phyloP scores from a whole-genome alignment of 2,329 filamentous ascomycete genomes.

The Aspergillus fijiensis region DNA sequence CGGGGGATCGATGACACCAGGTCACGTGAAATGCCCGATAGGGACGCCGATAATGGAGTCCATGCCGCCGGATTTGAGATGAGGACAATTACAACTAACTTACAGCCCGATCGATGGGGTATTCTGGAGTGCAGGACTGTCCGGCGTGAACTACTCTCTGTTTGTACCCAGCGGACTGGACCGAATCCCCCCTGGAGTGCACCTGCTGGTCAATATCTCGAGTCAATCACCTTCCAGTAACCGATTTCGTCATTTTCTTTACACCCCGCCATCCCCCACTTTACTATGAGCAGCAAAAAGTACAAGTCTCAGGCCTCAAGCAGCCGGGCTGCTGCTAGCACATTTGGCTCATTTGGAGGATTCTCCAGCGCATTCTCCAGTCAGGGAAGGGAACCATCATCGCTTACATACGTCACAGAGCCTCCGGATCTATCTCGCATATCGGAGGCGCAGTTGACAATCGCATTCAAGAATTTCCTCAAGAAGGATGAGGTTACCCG shows the following conservation, averaged over 20 bases:
- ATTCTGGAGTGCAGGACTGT: constrained; percentile 2
- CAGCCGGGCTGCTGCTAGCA: constrained; percentile 56
- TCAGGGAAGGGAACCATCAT: constrained; percentile 53
- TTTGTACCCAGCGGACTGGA: not conserved
- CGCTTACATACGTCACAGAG: constrained; percentile 82
- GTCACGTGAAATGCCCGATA: constrained; percentile 36
- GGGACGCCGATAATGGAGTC: constrained; percentile 25
- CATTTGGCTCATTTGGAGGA: constrained; percentile 48
- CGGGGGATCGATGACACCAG: constrained; percentile 33
- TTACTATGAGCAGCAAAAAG: constrained; percentile 62
- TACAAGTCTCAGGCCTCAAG: constrained; percentile 65
- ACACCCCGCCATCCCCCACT: constrained; percentile 32
- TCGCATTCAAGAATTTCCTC: constrained; percentile 86
- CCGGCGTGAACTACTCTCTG: not conserved
- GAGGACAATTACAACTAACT: not conserved
- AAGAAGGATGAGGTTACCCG: constrained; percentile 96
- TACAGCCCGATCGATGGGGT: not conserved
- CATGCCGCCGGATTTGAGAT: constrained; percentile 1
- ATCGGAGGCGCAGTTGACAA: constrained; percentile 76
- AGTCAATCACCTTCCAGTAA: not conserved
- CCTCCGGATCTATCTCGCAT: constrained; percentile 77
- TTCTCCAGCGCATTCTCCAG: constrained; percentile 37
- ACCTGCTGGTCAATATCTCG: not conserved
- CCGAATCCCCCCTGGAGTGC: constrained; percentile 1
- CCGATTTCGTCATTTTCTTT: constrained; percentile 17